Evolutionary conservation across 768 basidiomycete genomes (phyloP), one percentile per base, ranked within the genome.

Genomic region (Hemileccinum impolitum): DNA sequence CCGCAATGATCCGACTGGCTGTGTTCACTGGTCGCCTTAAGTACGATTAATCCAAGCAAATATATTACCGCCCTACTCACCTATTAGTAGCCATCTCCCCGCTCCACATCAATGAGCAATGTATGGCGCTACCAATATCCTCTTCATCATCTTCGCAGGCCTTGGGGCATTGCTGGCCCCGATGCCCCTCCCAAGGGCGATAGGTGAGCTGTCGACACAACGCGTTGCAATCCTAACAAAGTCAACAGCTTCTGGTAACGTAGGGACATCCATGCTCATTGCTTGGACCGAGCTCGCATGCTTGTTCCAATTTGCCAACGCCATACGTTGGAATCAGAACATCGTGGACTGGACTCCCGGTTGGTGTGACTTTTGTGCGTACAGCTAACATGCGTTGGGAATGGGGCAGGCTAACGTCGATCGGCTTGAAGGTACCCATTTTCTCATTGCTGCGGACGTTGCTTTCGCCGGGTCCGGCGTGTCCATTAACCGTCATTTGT

Each of bases 331-430:
- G 74, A 55, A 57, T 30, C 54, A 63, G 13, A 70, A 61, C 19
- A 45, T 57, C 19, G 51, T 51, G 2, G 62, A 73, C 52, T 48
- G 51, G 21, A 51, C 64, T 0, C 77, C 76, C 0, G 66, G 70
- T 8, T 83, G 77, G 75, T 81, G 81, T 58, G 80, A 82, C 58
- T 77, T 82, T 39, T 69, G 81, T 81, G 45, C 50, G 77, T 60
- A 10, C 15, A 18, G 8, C 6, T 32, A 14, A 18, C 18, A 18
- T 38, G 15, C 3, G 12, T 39, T 2, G 11, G 13, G 0, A 9
- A 1, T 25, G 30, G 4, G n/a, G 11, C 23, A 14, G 2, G 26
- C 44, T 60, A 8, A 59, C 11, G 4, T 42, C 12, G 35, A 34
- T 41, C 26, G 6, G 6, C 23, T 23, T 23, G 3, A 39, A 60